Evolutionary conservation across 2,329 filamentous ascomycete species (phyloP).

Genomic region (Verticillium nubilum): DNA sequence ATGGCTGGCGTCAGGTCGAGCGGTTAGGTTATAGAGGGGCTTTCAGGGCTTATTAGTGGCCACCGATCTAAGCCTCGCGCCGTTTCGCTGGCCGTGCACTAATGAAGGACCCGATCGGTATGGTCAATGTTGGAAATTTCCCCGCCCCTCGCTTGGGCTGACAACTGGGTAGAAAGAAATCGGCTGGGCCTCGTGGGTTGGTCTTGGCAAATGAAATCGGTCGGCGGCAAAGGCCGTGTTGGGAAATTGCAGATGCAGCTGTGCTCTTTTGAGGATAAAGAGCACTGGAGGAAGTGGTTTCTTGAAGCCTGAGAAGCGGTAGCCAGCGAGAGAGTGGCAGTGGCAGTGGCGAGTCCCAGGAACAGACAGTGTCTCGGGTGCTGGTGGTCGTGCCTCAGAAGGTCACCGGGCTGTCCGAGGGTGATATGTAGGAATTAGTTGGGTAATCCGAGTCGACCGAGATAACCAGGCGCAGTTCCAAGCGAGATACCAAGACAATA

Average conservation of each 20-base stretch:
- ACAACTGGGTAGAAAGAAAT: neutral
- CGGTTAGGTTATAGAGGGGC: conserved; percentile 10
- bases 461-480: neutral
- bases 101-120: neutral
- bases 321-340: neutral
- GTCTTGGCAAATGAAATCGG: neutral
- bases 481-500: neutral
- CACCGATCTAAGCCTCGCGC: conserved; percentile 4
- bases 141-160: conserved; percentile 8
- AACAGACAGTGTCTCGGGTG: neutral
- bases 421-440: neutral
- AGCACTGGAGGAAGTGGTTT: neutral
- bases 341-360: neutral
- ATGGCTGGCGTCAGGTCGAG: conserved; percentile 2
- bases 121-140: conserved; percentile 6
- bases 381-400: neutral
- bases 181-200: neutral
- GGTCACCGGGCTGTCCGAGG: neutral
- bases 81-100: conserved; percentile 9
- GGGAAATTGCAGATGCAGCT: neutral
- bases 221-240: neutral
- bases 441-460: neutral
- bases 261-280: neutral
- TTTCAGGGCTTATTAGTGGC: conserved; percentile 13
- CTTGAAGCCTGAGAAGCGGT: neutral